Conservation (phyloP, 768 basidiomycete genomes). For the Mycena haematopus region DNA sequence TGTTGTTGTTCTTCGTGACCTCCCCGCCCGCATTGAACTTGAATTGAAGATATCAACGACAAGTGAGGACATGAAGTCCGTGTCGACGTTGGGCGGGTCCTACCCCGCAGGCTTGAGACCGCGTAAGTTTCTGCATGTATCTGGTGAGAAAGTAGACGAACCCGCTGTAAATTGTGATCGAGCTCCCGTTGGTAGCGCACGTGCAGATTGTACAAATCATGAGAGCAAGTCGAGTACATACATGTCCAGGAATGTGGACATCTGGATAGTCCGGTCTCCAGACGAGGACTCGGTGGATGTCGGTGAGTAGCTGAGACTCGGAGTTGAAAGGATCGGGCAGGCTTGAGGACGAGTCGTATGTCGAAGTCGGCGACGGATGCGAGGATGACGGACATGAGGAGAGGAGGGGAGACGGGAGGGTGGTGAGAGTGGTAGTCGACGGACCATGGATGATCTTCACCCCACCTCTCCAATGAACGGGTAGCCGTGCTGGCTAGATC, state of each 20-base stretch:
- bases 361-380: slow-evolving; percentile 16
- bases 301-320: slow-evolving; percentile 63
- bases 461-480: too few relatives aligned
- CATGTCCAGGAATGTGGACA: slow-evolving; percentile 60
- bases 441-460: too few relatives aligned
- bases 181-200: slow-evolving; percentile 65
- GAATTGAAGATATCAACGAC: slow-evolving; percentile 84
- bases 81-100: slow-evolving; percentile 50
- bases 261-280: slow-evolving; percentile 61
- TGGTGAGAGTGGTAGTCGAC: too few relatives aligned
- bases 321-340: slow-evolving; percentile 58
- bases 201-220: too few relatives aligned
- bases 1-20: slow-evolving; percentile 77
- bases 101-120: slow-evolving; percentile 54
- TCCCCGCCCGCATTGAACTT: slow-evolving; percentile 75
- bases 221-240: too few relatives aligned
- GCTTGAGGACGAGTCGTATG: slow-evolving; percentile 33
- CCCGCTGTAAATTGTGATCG: slow-evolving; percentile 86
- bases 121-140: slow-evolving; percentile 78
- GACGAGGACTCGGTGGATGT: slow-evolving; percentile 64
- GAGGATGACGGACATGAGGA: too few relatives aligned
- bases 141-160: slow-evolving; percentile 86
- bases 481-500: too few relatives aligned
- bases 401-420: too few relatives aligned
- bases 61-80: slow-evolving; percentile 74